These are phyloP conservation scores for Aristolochia contorta DNA, from an alignment of 164 flowering plant genomes.

Conservation along the genomic window DNA sequence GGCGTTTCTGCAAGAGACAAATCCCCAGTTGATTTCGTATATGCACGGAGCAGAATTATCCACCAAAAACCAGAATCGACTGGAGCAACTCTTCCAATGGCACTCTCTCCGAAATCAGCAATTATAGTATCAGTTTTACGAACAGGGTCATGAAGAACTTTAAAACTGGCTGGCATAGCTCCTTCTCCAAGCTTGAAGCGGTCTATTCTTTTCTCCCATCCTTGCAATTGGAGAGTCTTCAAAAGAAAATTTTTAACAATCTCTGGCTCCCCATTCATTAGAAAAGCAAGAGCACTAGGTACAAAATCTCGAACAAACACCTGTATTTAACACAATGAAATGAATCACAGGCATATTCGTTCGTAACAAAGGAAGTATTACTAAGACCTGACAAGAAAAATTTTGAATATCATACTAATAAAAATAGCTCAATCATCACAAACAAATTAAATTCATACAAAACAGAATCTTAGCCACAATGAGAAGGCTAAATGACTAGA, in stretches of 20 bases:
- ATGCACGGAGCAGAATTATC: conserved; percentile 30
- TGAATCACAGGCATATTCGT: not conserved
- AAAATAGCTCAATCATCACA: not conserved
- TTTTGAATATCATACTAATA: not conserved
- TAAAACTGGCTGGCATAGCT: conserved; percentile 32
- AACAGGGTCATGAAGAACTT: conserved; percentile 26
- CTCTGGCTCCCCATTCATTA: conserved; percentile 31
- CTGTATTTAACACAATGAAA: conserved; percentile 3
- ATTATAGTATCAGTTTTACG: conserved; percentile 20
- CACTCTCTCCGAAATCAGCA: conserved; percentile 34
- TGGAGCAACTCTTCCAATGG: conserved; percentile 36
- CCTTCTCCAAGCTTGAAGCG: conserved; percentile 30
- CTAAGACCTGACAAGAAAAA: not conserved
- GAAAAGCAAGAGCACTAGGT: conserved; percentile 29
- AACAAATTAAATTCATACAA: not conserved
- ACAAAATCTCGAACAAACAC: conserved; percentile 30
- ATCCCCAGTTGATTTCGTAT: conserved; percentile 30
- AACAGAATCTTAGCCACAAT: no score
- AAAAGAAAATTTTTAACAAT: conserved; percentile 26
- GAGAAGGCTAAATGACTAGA: no score
- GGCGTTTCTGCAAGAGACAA: conserved; percentile 25
- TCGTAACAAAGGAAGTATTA: not conserved
- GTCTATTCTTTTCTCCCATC: conserved; percentile 29
- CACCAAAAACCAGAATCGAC: conserved; percentile 35
- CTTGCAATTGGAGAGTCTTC: conserved; percentile 29